These are phyloP conservation scores for Infundibulicybe gibba DNA, from an alignment of 768 basidiomycete species.

Conservation along the genomic window DNA sequence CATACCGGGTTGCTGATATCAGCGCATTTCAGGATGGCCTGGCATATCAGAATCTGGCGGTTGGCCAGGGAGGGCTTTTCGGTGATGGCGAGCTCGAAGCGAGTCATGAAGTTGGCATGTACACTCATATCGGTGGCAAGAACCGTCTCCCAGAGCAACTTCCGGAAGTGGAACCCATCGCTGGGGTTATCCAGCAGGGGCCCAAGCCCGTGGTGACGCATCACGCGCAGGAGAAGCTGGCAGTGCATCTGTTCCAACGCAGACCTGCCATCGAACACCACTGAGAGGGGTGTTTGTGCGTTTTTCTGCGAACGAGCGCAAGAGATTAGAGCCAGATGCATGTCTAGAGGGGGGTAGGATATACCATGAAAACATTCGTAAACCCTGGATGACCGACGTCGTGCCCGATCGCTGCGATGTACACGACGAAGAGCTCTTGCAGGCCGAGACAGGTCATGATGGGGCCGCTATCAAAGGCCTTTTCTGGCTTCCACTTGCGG, in stretches of 20 bases:
- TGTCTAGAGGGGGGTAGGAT: constrained; percentile 20
- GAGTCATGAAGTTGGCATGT: constrained; percentile 79
- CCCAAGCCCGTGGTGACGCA: constrained; percentile 77
- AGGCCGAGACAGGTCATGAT: constrained; percentile 47
- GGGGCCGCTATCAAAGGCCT: constrained; percentile 31
- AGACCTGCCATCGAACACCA: constrained; percentile 85
- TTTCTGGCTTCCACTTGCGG: constrained; percentile 35
- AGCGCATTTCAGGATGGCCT: constrained; percentile 93
- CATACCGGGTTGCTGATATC: constrained; percentile 98
- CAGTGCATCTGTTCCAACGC: constrained; percentile 93
- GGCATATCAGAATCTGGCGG: constrained; percentile 74
- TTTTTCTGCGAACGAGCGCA: constrained; percentile 65
- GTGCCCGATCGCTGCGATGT: constrained; percentile 93
- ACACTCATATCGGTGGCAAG: constrained; percentile 95
- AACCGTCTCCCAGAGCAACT: constrained; percentile 75
- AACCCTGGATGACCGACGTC: constrained; percentile 97
- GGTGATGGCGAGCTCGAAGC: constrained; percentile 52
- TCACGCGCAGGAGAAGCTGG: constrained; percentile 71
- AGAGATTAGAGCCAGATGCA: background rate
- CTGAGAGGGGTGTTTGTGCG: constrained; percentile 83
- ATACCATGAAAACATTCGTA: constrained; percentile 90
- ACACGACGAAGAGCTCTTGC: constrained; percentile 79
- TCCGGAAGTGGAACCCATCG: constrained; percentile 52
- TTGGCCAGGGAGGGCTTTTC: constrained; percentile 32
- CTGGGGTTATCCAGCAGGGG: constrained; percentile 57